phyloP scores from a whole-genome alignment of 164 flowering plant genomes.

The Vitis rotundifolia region DNA sequence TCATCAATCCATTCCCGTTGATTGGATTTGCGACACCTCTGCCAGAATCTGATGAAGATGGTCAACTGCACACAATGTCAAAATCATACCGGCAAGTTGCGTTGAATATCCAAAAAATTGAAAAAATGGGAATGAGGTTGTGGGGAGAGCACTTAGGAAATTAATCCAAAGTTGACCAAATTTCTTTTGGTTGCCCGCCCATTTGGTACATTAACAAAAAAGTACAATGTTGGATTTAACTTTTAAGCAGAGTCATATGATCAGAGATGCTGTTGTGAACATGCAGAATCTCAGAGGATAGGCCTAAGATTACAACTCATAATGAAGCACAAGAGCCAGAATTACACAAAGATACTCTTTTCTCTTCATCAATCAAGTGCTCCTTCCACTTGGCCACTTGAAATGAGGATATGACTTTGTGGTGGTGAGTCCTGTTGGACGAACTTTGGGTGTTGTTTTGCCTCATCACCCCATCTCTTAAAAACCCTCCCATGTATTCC shows the following conservation, averaged over 20 bases:
- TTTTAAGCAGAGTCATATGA: neutral
- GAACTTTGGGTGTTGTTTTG: neutral
- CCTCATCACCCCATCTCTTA: conserved; percentile 1
- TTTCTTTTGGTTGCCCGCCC: too few species aligned
- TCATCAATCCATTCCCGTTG: too few species aligned
- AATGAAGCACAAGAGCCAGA: neutral
- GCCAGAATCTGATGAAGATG: too few species aligned
- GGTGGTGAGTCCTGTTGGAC: conserved; percentile 9
- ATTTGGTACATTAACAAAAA: neutral
- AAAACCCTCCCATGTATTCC: neutral
- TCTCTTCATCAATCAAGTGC: conserved; percentile 13
- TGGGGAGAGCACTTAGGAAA: too few species aligned
- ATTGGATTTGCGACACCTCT: too few species aligned
- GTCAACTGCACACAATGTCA: too few species aligned
- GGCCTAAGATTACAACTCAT: neutral
- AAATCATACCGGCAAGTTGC: too few species aligned
- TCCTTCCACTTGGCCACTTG: conserved; percentile 18
- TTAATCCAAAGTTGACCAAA: too few species aligned
- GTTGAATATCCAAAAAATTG: too few species aligned
- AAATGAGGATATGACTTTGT: neutral
- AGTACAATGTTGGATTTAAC: neutral
- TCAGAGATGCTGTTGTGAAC: neutral
- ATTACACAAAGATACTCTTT: neutral
- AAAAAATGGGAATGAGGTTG: too few species aligned
- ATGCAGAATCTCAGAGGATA: neutral